These are phyloP conservation scores for Cokeromyces recurvatus DNA, from an alignment of 371 early-diverging fungal genomes.

Conservation along the genomic window DNA sequence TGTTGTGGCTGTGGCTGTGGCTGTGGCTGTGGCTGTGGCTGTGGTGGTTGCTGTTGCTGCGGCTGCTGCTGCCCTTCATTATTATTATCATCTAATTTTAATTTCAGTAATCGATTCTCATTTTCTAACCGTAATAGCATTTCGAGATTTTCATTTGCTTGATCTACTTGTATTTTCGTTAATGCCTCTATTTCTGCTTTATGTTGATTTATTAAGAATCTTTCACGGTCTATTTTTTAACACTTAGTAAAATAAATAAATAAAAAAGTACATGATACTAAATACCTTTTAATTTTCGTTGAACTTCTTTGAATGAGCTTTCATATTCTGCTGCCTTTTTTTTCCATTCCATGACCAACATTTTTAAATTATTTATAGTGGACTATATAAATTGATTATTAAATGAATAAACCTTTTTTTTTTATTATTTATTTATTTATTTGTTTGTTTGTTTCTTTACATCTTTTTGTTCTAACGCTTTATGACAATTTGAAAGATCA, in stretches of 20 bases:
- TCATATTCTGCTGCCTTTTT: slow-evolving; percentile 15
- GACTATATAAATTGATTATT: slow-evolving; percentile 2
- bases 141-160: slow-evolving; percentile 14
- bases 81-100: neutral
- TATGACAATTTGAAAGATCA: slow-evolving; percentile 11
- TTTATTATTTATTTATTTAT: too few species aligned
- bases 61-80: neutral
- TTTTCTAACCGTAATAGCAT: slow-evolving; percentile 8
- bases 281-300: slow-evolving; percentile 6
- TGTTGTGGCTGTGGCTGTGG: neutral
- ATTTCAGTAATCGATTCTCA: slow-evolving; percentile 9
- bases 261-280: neutral
- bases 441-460: neutral
- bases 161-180: slow-evolving; percentile 8
- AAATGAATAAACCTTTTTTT: neutral
- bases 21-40: neutral
- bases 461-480: slow-evolving; percentile 16
- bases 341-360: slow-evolving; percentile 17
- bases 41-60: slow-evolving; percentile 1
- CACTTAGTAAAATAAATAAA: neutral
- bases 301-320: slow-evolving; percentile 2
- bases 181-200: slow-evolving; percentile 16
- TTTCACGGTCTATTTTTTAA: slow-evolving; percentile 8
- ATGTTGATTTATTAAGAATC: slow-evolving; percentile 15
- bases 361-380: slow-evolving; percentile 15